Evolutionary conservation across 192 early-diverging fungal genomes (phyloP).

Genomic region (Phlyctochytrium arcticum): DNA sequence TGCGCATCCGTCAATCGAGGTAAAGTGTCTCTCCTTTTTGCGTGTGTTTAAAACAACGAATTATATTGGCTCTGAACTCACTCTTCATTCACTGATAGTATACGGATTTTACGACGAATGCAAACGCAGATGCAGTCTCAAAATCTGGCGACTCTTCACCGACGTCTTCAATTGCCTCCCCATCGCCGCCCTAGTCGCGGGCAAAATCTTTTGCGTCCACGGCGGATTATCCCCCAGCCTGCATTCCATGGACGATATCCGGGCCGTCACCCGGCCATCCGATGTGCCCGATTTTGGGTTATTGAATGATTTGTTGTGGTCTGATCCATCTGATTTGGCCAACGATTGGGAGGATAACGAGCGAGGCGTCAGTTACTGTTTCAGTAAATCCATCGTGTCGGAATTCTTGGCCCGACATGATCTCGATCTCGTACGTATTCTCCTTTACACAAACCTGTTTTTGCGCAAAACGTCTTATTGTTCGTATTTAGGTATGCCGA

Average conservation of each 20-base stretch:
- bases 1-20: conserved; percentile 87
- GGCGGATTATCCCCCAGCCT: conserved; percentile 80
- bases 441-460: not conserved
- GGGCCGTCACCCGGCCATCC: conserved; percentile 69
- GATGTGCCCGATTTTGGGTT: conserved; percentile 92
- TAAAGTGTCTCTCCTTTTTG: conserved; percentile 16
- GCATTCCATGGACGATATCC: conserved; percentile 79
- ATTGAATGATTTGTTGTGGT: conserved; percentile 85
- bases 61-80: not conserved
- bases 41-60: not conserved
- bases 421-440: conserved; percentile 70
- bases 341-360: conserved; percentile 89
- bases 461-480: conserved; percentile 1
- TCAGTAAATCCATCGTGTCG: conserved; percentile 77
- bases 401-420: conserved; percentile 82
- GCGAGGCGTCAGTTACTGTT: conserved; percentile 93
- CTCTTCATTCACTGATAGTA: conserved; percentile 43
- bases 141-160: conserved; percentile 89
- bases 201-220: conserved; percentile 94
- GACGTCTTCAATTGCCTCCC: conserved; percentile 94
- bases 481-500: conserved; percentile 45
- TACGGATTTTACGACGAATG: conserved; percentile 99
- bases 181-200: conserved; percentile 85
- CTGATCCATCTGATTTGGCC: conserved; percentile 75
- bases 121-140: conserved; percentile 79